These are phyloP conservation scores for Lactarius vividus DNA, from an alignment of 768 basidiomycete genomes.

Conservation along the genomic window DNA sequence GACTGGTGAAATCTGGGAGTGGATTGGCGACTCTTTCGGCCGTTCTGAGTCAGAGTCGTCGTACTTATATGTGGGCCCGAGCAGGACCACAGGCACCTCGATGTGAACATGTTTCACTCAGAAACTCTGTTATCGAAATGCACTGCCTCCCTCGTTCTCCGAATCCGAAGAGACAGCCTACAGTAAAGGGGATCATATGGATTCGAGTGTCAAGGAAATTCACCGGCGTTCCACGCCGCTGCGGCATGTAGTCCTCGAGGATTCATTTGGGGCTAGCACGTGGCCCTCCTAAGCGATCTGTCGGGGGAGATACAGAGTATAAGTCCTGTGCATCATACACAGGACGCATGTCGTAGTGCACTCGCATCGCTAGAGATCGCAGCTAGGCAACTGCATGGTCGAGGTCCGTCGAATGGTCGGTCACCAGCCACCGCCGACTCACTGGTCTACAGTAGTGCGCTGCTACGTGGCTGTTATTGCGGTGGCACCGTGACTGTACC, in stretches of 20 bases:
- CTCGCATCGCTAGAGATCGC: too few species aligned
- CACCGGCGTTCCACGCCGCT: neutral
- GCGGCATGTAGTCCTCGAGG: constrained; percentile 10
- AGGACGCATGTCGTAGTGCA: neutral
- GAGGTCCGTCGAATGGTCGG: too few species aligned
- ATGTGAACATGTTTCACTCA: neutral
- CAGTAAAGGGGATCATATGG: too few species aligned
- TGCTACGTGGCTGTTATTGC: too few species aligned
- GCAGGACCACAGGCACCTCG: too few species aligned
- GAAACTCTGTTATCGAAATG: neutral
- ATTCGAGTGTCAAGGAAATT: neutral
- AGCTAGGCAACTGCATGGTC: too few species aligned
- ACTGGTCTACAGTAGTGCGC: too few species aligned
- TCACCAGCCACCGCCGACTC: too few species aligned
- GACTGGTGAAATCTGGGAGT: neutral
- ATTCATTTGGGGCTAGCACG: neutral
- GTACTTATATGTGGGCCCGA: constrained; percentile 12
- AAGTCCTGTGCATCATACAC: neutral
- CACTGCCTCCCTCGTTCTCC: neutral
- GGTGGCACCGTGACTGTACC: too few species aligned
- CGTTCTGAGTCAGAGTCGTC: neutral
- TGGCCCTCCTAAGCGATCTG: neutral
- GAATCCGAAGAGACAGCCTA: neutral
- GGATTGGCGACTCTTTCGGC: neutral
- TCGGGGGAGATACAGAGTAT: neutral